Base-by-base conservation (phyloP, 805 yeast species). In the Kodamaea hsintzibuensis region DNA sequence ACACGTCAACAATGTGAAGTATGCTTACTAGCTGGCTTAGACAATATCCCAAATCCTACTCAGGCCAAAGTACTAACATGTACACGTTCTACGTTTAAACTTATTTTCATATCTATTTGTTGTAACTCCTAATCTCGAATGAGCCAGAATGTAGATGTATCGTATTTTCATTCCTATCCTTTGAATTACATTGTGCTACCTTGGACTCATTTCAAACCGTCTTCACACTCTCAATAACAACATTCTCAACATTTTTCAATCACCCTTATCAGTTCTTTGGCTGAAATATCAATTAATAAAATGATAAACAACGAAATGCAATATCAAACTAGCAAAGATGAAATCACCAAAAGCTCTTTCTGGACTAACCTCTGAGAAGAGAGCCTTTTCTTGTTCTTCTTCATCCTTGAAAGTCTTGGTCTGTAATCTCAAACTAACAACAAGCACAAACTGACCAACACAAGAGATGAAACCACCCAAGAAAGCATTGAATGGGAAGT, bases 401-500 rank as follows among this genome's bases (percentile, higher is more conserved):
- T n/a, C 16, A 9, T 54, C 49, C 5, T 30, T 55, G 37, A 18
- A 30, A 16, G 38, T 38, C 61, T 43, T 62, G 42, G 25, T 64
- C 67, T 92, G 98, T 64, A 93, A 79, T 65, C 98, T 80, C 64
- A 95, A 76, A 56, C 89, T 81, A 42, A 89, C 90, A 10, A 96
- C 84, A 58, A 95, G 80, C 22, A 95, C 98, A 69, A 95, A 95
- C 71, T 95, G 98, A 12, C 96, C 98, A 49, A 95, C 98, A 45
- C 98, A 89, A 18, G 91, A 77, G 52, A 88, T 82, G 67, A 95
- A 95, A 1, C 98, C 98, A 17, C 96, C 93, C 55, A 95, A 79
- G 67, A 95, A 95, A 19, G 97, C 98, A 72, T 95, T 95, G 81
- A 95, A 95, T 14, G 99, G 99, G 81, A 88, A 95, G 62, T 83